Evolutionary conservation across 805 yeast species (phyloP).

Genomic region (Tetrapisispora iriomotensis): DNA sequence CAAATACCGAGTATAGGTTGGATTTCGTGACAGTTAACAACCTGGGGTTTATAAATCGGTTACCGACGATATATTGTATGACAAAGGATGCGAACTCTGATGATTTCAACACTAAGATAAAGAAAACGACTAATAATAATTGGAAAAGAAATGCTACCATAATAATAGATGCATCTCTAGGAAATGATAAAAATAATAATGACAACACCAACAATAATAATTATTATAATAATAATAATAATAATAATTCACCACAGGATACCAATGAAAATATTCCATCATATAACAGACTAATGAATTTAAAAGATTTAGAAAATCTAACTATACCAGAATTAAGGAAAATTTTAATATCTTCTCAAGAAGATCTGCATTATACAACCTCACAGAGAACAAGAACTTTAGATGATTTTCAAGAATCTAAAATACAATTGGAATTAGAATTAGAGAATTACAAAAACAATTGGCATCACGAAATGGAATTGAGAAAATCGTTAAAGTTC

Average conservation of each 20-base stretch:
- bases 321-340: conserved; percentile 27
- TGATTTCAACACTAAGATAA: background rate
- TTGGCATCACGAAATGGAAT: conserved; percentile 27
- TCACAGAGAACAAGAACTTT: conserved; percentile 18
- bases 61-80: conserved; percentile 25
- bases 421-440: conserved; percentile 21
- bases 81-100: conserved; percentile 10
- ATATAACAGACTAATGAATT: conserved; percentile 20
- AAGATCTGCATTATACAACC: conserved; percentile 27
- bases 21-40: conserved; percentile 28
- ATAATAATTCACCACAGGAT: background rate
- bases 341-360: conserved; percentile 26
- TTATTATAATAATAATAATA: background rate
- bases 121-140: conserved; percentile 1
- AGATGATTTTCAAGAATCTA: conserved; percentile 25
- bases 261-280: conserved; percentile 13
- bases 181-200: no score
- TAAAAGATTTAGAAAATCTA: conserved; percentile 23
- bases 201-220: conserved; percentile 2
- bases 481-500: conserved; percentile 25
- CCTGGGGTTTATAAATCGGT: conserved; percentile 26
- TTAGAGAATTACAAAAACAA: conserved; percentile 24
- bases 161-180: conserved; percentile 1
- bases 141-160: conserved; percentile 5
- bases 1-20: conserved; percentile 23